phyloP scores from a whole-genome alignment of 1,139 yeast species.

The Saccharomyces uvarum region DNA sequence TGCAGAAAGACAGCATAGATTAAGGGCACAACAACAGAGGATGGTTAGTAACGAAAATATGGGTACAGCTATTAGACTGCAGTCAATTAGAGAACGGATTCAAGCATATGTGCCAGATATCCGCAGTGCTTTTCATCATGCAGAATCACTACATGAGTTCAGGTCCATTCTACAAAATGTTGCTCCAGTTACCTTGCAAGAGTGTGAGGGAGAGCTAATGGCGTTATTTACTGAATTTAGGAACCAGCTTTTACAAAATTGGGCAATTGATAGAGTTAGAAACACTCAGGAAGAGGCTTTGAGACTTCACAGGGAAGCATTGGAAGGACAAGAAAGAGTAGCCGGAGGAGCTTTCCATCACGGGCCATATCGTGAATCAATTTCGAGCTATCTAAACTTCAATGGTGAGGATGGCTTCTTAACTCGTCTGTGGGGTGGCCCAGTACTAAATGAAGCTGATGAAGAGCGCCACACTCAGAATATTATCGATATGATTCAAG shows the following conservation, averaged over 20 bases:
- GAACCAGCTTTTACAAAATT: constrained; percentile 14
- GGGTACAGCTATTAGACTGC: constrained; percentile 8
- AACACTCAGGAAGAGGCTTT: constrained; percentile 2
- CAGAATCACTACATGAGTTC: constrained; percentile 21
- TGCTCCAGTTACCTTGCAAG: constrained; percentile 17
- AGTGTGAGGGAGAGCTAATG: constrained; percentile 17
- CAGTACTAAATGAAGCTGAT: constrained; percentile 6
- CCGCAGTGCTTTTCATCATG: constrained; percentile 22
- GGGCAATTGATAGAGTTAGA: constrained; percentile 17
- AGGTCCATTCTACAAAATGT: constrained; percentile 16
- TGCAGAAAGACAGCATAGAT: constrained; percentile 2
- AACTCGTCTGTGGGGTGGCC: constrained; percentile 1
- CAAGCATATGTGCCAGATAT: constrained; percentile 16
- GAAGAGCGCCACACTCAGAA: constrained; percentile 33
- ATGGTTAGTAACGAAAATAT: background rate
- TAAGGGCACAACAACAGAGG: constrained; percentile 4
- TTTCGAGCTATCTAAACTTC: constrained; percentile 4
- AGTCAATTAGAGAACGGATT: constrained; percentile 12
- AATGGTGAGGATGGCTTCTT: constrained; percentile 2
- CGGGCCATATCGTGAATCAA: background rate
- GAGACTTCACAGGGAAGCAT: constrained; percentile 2
- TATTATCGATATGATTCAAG: constrained; percentile 32
- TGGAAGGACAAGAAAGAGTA: constrained; percentile 6
- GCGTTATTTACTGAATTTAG: constrained; percentile 21
- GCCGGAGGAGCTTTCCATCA: background rate